Evolutionary conservation across 2,329 filamentous ascomycete species (phyloP).

Genomic region (Huntiella omanensis): DNA sequence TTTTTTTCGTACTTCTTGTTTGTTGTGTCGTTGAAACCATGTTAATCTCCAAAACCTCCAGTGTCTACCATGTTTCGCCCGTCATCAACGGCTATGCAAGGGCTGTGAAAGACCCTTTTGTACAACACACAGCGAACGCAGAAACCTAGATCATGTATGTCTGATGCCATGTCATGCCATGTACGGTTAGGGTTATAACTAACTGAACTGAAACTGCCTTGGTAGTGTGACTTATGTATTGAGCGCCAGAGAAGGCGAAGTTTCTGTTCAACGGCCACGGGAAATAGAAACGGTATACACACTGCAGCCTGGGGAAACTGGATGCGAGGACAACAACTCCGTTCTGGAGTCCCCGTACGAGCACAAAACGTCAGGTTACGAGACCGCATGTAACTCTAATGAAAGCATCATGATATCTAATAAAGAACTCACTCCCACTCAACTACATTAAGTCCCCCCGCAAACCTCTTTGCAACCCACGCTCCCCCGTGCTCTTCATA

Average conservation of each 20-base stretch:
- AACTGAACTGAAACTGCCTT: no score
- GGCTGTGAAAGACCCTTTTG: slow-evolving; percentile 69
- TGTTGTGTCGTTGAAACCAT: no score
- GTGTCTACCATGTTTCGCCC: slow-evolving; percentile 58
- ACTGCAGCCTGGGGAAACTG: not conserved
- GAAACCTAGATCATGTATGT: slow-evolving; percentile 41
- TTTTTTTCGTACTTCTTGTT: no score
- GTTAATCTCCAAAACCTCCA: slow-evolving; percentile 18
- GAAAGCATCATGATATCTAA: no score
- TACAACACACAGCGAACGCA: slow-evolving; percentile 65
- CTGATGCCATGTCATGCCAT: not conserved
- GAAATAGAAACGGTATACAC: no score
- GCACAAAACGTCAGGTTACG: not conserved
- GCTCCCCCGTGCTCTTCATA: slow-evolving; percentile 70
- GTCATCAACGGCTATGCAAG: slow-evolving; percentile 52
- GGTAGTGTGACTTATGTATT: no score
- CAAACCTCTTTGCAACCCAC: slow-evolving; percentile 59
- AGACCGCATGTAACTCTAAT: not conserved
- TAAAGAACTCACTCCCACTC: no score
- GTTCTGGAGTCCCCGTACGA: slow-evolving; percentile 6
- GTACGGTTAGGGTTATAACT: no score
- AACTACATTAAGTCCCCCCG: slow-evolving; percentile 11
- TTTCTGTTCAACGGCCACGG: no score
- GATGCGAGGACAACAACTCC: slow-evolving; percentile 6
- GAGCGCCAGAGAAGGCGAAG: no score